Percentiles rank a stretch among this genome's conserved stretches.
phyloP scores from a whole-genome alignment of 2,329 filamentous ascomycete species.

The Colletotrichum truncatum region DNA sequence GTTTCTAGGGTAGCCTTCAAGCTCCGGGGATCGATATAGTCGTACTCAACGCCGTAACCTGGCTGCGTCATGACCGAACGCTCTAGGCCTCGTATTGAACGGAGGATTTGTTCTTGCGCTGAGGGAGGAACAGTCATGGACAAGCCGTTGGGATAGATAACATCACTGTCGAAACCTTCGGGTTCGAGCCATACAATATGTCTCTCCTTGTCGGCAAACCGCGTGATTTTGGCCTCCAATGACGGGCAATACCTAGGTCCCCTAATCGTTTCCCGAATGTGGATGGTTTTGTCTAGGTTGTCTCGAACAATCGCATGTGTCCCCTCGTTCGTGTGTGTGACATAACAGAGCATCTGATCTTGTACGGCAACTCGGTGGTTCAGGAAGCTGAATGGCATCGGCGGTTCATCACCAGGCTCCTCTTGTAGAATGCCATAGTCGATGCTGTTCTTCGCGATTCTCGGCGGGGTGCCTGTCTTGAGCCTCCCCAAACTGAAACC shows the following conservation, averaged over 20 bases:
- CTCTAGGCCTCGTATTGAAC: slow-evolving; percentile 87
- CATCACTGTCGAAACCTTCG: slow-evolving; percentile 88
- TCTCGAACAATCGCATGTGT: slow-evolving; percentile 85
- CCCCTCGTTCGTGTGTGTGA: slow-evolving; percentile 84
- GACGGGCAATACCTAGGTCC: slow-evolving; percentile 96
- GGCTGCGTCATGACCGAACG: slow-evolving; percentile 92
- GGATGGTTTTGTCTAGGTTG: slow-evolving; percentile 95
- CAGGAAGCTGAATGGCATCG: slow-evolving; percentile 90
- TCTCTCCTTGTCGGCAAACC: slow-evolving; percentile 80
- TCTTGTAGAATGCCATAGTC: slow-evolving; percentile 76
- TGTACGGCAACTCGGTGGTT: slow-evolving; percentile 81
- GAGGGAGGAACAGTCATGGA: slow-evolving; percentile 96
- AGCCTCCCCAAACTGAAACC: slow-evolving; percentile 90
- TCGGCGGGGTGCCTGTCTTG: slow-evolving; percentile 95
- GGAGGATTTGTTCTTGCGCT: slow-evolving; percentile 85
- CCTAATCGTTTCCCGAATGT: slow-evolving; percentile 94
- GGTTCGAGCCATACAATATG: slow-evolving; percentile 98
- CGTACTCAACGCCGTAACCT: slow-evolving; percentile 97
- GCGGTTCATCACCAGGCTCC: slow-evolving; percentile 86
- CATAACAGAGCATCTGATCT: slow-evolving; percentile 85
- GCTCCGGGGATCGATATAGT: slow-evolving; percentile 94
- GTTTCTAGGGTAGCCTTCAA: slow-evolving; percentile 92
- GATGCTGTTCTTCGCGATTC: slow-evolving; percentile 84
- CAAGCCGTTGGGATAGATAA: slow-evolving; percentile 96
- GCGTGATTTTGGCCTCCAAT: slow-evolving; percentile 91